Conservation (phyloP, 441 rosid species). For the Omphalea diandra region DNA sequence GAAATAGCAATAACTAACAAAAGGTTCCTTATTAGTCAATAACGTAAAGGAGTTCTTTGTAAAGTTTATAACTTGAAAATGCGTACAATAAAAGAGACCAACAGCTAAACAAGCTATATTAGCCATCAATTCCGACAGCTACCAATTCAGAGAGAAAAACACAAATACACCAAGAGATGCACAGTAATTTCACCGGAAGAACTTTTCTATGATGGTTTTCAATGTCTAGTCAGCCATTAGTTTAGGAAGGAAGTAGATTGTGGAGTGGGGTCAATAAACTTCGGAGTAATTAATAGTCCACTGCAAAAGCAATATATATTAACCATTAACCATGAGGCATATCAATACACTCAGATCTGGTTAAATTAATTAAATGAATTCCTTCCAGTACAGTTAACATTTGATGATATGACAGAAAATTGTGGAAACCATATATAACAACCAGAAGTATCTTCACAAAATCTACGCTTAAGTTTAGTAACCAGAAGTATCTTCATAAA, state of each 20-base stretch:
- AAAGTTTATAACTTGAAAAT: background rate
- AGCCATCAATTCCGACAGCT: background rate
- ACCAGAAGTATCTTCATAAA: background rate
- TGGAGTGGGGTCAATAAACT: background rate
- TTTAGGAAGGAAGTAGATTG: background rate
- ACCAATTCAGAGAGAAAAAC: background rate
- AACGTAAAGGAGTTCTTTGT: background rate
- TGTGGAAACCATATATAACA: background rate
- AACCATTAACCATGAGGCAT: background rate
- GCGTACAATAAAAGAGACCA: background rate
- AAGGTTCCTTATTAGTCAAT: background rate
- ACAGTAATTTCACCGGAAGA: background rate
- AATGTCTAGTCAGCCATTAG: background rate
- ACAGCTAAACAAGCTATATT: background rate
- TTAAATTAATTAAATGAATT: background rate
- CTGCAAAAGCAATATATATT: background rate
- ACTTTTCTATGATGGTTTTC: background rate
- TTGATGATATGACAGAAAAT: background rate
- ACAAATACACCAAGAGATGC: background rate
- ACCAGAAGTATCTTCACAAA: background rate
- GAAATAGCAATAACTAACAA: background rate
- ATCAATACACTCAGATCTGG: background rate
- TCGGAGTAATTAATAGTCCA: background rate
- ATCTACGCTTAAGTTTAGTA: conserved; percentile 7
- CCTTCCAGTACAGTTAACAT: background rate